Conservation (phyloP, 441 rosid genomes). For the Omphalea diandra region DNA sequence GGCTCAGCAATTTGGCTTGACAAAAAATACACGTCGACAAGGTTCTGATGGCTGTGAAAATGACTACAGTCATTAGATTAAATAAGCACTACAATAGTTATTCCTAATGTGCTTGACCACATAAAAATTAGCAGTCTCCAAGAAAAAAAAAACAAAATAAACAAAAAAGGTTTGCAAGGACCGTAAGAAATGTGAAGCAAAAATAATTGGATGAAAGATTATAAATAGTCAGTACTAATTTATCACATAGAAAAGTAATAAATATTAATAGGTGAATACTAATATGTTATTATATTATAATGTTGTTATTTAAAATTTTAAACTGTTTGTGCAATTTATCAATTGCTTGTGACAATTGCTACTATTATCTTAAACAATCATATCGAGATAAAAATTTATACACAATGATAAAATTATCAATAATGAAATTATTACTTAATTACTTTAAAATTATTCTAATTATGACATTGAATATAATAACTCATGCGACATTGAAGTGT, state of each 20-base stretch:
- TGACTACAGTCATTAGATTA: background rate
- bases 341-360: too few species aligned
- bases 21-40: background rate
- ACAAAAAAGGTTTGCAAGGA: background rate
- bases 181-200: background rate
- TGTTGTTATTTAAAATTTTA: too few species aligned
- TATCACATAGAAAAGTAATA: background rate
- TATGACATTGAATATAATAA: too few species aligned
- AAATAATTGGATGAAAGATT: background rate
- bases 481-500: too few species aligned
- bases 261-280: background rate
- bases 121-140: background rate
- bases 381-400: too few species aligned
- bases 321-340: too few species aligned
- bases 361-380: too few species aligned
- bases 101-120: background rate
- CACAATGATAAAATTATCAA: too few species aligned
- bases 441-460: too few species aligned
- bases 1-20: background rate
- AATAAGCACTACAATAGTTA: background rate
- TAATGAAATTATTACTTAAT: too few species aligned
- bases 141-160: background rate
- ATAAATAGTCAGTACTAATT: background rate
- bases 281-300: too few species aligned
- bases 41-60: background rate